These are phyloP conservation scores for Exophiala phaeomuriformis DNA, from an alignment of 2,329 filamentous ascomycete genomes.

Conservation along the genomic window DNA sequence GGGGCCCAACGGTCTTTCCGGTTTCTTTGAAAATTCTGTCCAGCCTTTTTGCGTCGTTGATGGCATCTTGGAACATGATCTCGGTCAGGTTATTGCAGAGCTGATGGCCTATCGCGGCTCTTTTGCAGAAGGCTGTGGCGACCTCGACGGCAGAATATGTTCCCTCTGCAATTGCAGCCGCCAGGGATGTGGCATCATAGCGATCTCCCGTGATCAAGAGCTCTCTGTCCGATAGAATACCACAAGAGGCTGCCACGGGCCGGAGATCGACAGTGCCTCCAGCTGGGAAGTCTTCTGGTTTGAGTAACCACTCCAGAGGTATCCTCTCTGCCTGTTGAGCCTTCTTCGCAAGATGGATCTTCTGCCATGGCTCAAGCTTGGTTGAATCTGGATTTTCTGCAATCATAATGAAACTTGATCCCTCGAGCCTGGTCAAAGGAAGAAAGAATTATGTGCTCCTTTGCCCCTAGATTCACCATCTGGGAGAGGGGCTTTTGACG, in stretches of 20 bases:
- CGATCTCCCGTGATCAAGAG: slow-evolving; percentile 48
- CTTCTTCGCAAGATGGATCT: slow-evolving; percentile 26
- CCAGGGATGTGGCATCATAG: slow-evolving; percentile 39
- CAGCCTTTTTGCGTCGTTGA: slow-evolving; percentile 33
- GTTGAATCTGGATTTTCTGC: slow-evolving; percentile 2
- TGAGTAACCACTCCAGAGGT: slow-evolving; percentile 32
- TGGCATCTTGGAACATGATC: slow-evolving; percentile 32
- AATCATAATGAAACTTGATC: slow-evolving; percentile 4
- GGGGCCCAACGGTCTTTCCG: slow-evolving; percentile 31
- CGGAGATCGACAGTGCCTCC: slow-evolving; percentile 10
- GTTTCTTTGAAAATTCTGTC: slow-evolving; percentile 31
- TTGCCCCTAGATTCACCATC: too few species aligned
- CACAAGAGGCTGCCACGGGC: slow-evolving; percentile 29
- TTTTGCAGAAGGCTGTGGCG: slow-evolving; percentile 48
- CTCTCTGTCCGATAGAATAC: slow-evolving; percentile 45
- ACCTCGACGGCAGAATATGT: slow-evolving; percentile 41
- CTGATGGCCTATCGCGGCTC: slow-evolving; percentile 29
- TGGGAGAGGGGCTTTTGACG: too few species aligned
- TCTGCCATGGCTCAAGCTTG: slow-evolving; percentile 3
- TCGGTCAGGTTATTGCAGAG: slow-evolving; percentile 33
- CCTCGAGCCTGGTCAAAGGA: not conserved
- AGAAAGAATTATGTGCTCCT: too few species aligned
- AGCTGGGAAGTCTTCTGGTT: slow-evolving; percentile 25
- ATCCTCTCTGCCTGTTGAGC: slow-evolving; percentile 30
- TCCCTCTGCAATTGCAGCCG: slow-evolving; percentile 32